A percentile compares a stretch with the other conserved stretches of the same genome.
These are phyloP conservation scores for Pichia sp. DNA, from an alignment of 1,139 yeast species.

Conservation along the genomic window DNA sequence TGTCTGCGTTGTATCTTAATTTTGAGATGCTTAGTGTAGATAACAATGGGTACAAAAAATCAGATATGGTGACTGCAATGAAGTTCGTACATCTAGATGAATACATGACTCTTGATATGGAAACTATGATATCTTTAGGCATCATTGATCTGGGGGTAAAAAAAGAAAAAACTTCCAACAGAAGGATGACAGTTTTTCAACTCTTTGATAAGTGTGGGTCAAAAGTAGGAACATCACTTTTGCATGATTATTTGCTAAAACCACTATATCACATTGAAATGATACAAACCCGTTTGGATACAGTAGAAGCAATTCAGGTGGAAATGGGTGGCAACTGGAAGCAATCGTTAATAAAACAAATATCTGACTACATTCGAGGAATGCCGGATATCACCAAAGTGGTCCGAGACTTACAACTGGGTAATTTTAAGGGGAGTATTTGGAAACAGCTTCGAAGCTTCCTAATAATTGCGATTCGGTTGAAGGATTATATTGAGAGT, in stretches of 20 bases:
- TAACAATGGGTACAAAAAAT: background rate
- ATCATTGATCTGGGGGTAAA: constrained; percentile 21
- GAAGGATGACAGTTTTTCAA: constrained; percentile 22
- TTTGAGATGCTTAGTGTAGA: constrained; percentile 7
- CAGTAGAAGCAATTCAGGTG: constrained; percentile 22
- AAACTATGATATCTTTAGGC: constrained; percentile 29
- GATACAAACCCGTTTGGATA: constrained; percentile 27
- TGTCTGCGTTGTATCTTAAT: constrained; percentile 5
- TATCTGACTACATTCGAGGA: constrained; percentile 18
- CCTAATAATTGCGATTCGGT: constrained; percentile 12
- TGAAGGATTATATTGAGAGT: constrained; percentile 11
- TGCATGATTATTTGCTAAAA: constrained; percentile 30
- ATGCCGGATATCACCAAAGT: constrained; percentile 26
- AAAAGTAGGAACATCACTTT: constrained; percentile 25
- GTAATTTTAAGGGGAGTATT: constrained; percentile 21
- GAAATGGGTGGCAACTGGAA: constrained; percentile 17
- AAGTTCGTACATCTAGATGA: constrained; percentile 12
- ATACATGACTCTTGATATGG: constrained; percentile 30
- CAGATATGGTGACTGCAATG: constrained; percentile 8
- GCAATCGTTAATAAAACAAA: constrained; percentile 12
- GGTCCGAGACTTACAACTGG: constrained; percentile 24
- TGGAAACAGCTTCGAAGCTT: constrained; percentile 28
- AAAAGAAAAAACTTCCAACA: background rate
- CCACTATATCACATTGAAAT: constrained; percentile 27
- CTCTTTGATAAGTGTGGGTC: constrained; percentile 27